A percentile compares a stretch with the other conserved stretches of the same genome.
Conservation (phyloP, 345 rosid species). For the Acer negundo region DNA sequence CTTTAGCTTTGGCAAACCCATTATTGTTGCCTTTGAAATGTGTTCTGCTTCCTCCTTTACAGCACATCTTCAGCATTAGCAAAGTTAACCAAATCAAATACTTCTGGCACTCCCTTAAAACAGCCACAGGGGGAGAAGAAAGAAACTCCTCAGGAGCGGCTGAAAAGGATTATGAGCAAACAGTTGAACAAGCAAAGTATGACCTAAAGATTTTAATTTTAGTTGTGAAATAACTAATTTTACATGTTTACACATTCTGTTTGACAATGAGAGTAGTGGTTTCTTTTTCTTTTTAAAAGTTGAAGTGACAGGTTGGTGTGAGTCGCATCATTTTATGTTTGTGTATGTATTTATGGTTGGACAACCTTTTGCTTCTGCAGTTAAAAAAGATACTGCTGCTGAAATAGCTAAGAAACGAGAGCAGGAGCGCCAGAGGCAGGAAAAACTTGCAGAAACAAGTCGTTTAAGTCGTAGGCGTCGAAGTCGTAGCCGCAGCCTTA, state of each 20-base stretch:
- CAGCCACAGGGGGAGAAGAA: constrained; percentile 69
- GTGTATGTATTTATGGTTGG: constrained; percentile 14
- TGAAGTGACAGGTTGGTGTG: background rate
- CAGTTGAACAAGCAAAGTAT: constrained; percentile 95
- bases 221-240: background rate
- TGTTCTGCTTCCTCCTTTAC: constrained; percentile 24
- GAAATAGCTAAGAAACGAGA: constrained; percentile 93
- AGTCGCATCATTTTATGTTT: background rate
- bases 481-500: constrained; percentile 50
- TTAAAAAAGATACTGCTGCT: constrained; percentile 92
- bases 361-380: constrained; percentile 39
- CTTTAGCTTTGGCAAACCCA: background rate
- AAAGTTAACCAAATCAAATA: constrained; percentile 69
- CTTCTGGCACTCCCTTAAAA: constrained; percentile 57
- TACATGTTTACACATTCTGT: background rate
- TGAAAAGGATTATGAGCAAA: constrained; percentile 93
- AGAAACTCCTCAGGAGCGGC: constrained; percentile 98
- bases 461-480: constrained; percentile 62
- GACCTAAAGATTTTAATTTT: constrained; percentile 20
- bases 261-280: background rate
- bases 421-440: constrained; percentile 88
- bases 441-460: constrained; percentile 90
- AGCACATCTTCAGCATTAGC: constrained; percentile 76
- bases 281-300: background rate
- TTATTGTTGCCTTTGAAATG: background rate